Base-by-base conservation (phyloP, 768 basidiomycete genomes). In the Coprinellus aureogranulatus region DNA sequence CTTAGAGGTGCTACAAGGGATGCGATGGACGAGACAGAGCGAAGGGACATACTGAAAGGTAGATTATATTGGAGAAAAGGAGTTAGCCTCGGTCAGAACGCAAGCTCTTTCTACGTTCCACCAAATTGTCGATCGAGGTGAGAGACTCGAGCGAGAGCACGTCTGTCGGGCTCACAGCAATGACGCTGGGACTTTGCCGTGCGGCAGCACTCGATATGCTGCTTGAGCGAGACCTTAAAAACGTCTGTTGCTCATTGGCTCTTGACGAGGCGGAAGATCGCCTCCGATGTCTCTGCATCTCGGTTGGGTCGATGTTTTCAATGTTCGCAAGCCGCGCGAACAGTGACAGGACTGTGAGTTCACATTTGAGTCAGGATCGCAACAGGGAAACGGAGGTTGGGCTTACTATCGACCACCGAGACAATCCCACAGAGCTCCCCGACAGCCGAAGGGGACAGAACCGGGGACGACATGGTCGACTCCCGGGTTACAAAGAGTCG, bases 401-500 rank as follows among this genome's bases (percentile, higher is more conserved):
- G 75, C 85, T 58, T 64, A 92, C 91, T 85, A 66, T 93, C 91
- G 23, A 90, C 89, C 58, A 89, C 81, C 14, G 91, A 92, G 10
- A 92, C 87, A n/a, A 93, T 81, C 14, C 91, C 91, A 8, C 79
- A 84, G 6, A 89, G 75, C 62, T 79, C 81, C 42, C 80, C 79
- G 4, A 79, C 68, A 49, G 68, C 57, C 55, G 72, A 64, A 42
- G 81, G 67, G 23, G 80, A 70, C 55, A 77, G 60, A 10, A 80
- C 64, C 2, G 84, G 82, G 1, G 86, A 84, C 2, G 79, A 72
- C 16, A 82, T 71, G 49, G 73, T 72, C 1, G 81, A 76, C 52
- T 92, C 89, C 53, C 82, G 81, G 2, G 85, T 88, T 22, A 92
- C 83, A 66, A 93, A 92, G 11, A 93, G 77, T 27, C 91, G 82